A percentile compares a stretch with the other conserved stretches of the same genome.
These are phyloP conservation scores for Pseudoperonospora humuli DNA, from an alignment of 352 stramenopile genomes.

Conservation along the genomic window DNA sequence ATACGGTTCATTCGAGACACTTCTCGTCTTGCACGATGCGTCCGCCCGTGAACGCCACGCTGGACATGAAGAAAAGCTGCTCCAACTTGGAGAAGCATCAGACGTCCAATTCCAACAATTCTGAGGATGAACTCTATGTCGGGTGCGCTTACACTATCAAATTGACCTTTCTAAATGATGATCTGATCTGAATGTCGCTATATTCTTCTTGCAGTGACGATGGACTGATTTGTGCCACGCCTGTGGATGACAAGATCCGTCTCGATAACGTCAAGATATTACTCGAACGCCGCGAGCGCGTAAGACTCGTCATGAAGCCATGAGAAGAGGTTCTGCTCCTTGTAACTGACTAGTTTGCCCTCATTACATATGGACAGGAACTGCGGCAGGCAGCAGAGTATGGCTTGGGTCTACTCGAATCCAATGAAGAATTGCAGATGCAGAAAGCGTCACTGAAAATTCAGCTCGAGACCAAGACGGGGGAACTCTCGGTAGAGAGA, in stretches of 20 bases:
- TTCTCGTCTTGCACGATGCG: constrained; percentile 10
- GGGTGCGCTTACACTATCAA: constrained; percentile 32
- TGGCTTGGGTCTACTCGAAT: constrained; percentile 60
- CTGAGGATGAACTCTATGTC: constrained; percentile 59
- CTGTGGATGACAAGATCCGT: constrained; percentile 44
- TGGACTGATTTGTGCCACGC: constrained; percentile 34
- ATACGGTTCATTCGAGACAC: not conserved
- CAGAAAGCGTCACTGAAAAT: constrained; percentile 66
- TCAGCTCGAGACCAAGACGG: constrained; percentile 51
- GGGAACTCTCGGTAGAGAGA: constrained; percentile 55
- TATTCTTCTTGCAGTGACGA: constrained; percentile 62
- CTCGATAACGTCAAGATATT: constrained; percentile 35
- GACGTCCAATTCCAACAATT: constrained; percentile 6
- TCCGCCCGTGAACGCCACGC: constrained; percentile 1
- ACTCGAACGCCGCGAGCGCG: constrained; percentile 42
- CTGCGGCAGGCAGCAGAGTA: constrained; percentile 70
- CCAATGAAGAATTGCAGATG: constrained; percentile 70
- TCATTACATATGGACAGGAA: constrained; percentile 39
- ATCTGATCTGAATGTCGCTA: no score
- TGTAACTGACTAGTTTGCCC: constrained; percentile 1
- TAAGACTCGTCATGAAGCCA: constrained; percentile 1
- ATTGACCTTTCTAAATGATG: constrained; percentile 1
- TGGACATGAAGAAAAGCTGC: constrained; percentile 6
- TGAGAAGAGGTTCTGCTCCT: not conserved
- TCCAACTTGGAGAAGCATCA: constrained; percentile 19